phyloP scores from a whole-genome alignment of 1,139 yeast genomes.

The Torulaspora globosa region DNA sequence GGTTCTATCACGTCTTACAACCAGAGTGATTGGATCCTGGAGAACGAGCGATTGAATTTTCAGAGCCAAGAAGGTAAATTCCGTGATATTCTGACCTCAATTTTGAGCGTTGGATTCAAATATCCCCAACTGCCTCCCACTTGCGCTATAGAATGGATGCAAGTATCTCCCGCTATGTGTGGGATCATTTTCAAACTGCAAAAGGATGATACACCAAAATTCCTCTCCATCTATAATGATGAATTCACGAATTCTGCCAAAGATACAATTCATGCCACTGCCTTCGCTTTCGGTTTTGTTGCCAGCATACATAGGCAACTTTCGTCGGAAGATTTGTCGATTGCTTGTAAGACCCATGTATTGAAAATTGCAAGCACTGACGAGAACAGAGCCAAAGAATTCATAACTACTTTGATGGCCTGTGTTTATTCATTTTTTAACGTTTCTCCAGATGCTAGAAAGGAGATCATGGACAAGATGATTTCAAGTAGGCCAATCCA shows the following conservation, averaged over 20 bases:
- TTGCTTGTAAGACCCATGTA: slow-evolving; percentile 35
- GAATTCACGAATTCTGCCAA: slow-evolving; percentile 18
- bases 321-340: slow-evolving; percentile 36
- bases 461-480: slow-evolving; percentile 37
- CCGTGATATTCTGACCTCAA: slow-evolving; percentile 31
- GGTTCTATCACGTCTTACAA: slow-evolving; percentile 30
- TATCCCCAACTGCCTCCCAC: slow-evolving; percentile 26
- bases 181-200: slow-evolving; percentile 31
- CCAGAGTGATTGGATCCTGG: slow-evolving; percentile 34
- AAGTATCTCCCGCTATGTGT: slow-evolving; percentile 34
- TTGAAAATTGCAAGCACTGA: slow-evolving; percentile 24
- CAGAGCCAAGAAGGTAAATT: slow-evolving; percentile 27
- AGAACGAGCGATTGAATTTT: slow-evolving; percentile 25
- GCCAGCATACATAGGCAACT: slow-evolving; percentile 36
- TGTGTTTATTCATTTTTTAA: slow-evolving; percentile 35
- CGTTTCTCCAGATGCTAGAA: slow-evolving; percentile 36
- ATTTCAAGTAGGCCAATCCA: slow-evolving; percentile 38
- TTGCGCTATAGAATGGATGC: slow-evolving; percentile 32
- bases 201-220: slow-evolving; percentile 22
- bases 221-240: slow-evolving; percentile 20
- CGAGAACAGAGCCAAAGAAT: slow-evolving; percentile 29
- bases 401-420: slow-evolving; percentile 30
- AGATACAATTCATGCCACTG: slow-evolving; percentile 32
- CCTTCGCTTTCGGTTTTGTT: slow-evolving; percentile 37
- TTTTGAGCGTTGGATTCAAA: slow-evolving; percentile 32